Percentiles rank a stretch among this genome's conserved stretches.
These are phyloP conservation scores for Parachaetomium inaequale DNA, from an alignment of 495 filamentous ascomycete genomes.

Conservation along the genomic window DNA sequence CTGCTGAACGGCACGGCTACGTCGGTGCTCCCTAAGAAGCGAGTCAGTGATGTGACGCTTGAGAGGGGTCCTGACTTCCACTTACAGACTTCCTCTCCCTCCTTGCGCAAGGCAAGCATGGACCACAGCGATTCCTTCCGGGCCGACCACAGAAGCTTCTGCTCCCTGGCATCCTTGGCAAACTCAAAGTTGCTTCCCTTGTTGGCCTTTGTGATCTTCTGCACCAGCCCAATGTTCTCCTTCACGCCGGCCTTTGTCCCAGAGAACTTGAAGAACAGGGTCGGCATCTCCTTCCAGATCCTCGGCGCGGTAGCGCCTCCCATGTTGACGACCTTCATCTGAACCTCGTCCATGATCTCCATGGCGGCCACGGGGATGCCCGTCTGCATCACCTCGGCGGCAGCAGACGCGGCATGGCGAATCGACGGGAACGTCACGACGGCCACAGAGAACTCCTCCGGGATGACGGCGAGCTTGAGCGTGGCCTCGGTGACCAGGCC, in stretches of 20 bases:
- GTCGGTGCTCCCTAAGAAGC: slow-evolving; percentile 64
- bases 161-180: slow-evolving; percentile 62
- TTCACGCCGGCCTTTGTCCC: slow-evolving; percentile 66
- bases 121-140: slow-evolving; percentile 74
- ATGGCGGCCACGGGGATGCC: slow-evolving; percentile 74
- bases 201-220: slow-evolving; percentile 59
- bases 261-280: slow-evolving; percentile 81
- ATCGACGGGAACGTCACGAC: slow-evolving; percentile 73
- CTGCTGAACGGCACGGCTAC: slow-evolving; percentile 85
- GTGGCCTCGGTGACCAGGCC: slow-evolving; percentile 74
- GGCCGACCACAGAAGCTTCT: slow-evolving; percentile 69
- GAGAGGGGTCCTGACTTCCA: neutral
- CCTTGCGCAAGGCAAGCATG: slow-evolving; percentile 64
- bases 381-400: slow-evolving; percentile 64
- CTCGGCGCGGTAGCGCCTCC: slow-evolving; percentile 62
- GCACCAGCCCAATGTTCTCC: slow-evolving; percentile 64
- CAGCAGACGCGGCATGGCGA: slow-evolving; percentile 66
- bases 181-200: slow-evolving; percentile 70
- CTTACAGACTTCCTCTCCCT: slow-evolving; percentile 57
- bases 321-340: slow-evolving; percentile 75
- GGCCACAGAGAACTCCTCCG: slow-evolving; percentile 68
- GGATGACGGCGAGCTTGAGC: slow-evolving; percentile 69
- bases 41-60: neutral
- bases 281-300: slow-evolving; percentile 71
- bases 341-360: slow-evolving; percentile 81